These are phyloP conservation scores for Rugosomyces carneus DNA, from an alignment of 1,284 basidiomycete species.

Conservation along the genomic window DNA sequence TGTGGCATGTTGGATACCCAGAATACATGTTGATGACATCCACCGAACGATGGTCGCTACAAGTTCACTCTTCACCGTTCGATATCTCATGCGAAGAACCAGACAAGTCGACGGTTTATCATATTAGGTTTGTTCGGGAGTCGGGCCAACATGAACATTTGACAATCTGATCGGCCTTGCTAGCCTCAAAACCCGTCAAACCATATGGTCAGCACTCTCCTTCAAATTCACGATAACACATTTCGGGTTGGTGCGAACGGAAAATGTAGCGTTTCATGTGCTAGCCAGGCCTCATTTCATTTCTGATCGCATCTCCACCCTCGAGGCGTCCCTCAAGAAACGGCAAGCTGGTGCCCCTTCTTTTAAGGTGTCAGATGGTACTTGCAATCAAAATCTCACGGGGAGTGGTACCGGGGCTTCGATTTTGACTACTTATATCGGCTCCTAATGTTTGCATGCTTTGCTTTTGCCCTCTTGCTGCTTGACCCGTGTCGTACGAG, in stretches of 20 bases:
- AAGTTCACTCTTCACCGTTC: too few relatives aligned
- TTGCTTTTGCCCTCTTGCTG: constrained; percentile 9
- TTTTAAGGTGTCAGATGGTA: constrained; percentile 15
- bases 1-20: neutral
- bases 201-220: constrained; percentile 8
- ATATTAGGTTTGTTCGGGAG: neutral
- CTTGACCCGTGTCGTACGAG: constrained; percentile 5
- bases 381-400: too few relatives aligned
- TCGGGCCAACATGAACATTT: neutral
- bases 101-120: neutral
- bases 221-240: constrained; percentile 3
- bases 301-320: constrained; percentile 9
- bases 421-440: constrained; percentile 16
- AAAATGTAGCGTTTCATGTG: constrained; percentile 3
- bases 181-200: neutral
- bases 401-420: constrained; percentile 12
- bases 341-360: too few relatives aligned
- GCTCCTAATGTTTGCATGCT: constrained; percentile 4
- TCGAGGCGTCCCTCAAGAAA: constrained; percentile 3
- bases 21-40: too few relatives aligned
- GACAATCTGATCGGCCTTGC: neutral
- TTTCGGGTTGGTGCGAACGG: neutral
- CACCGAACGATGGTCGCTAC: too few relatives aligned
- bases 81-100: too few relatives aligned
- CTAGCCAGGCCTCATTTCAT: constrained; percentile 1